Evolutionary conservation across 208 protist genomes (phyloP), one percentile per base, ranked within the genome.

Genomic region (Leishmania arabica): DNA sequence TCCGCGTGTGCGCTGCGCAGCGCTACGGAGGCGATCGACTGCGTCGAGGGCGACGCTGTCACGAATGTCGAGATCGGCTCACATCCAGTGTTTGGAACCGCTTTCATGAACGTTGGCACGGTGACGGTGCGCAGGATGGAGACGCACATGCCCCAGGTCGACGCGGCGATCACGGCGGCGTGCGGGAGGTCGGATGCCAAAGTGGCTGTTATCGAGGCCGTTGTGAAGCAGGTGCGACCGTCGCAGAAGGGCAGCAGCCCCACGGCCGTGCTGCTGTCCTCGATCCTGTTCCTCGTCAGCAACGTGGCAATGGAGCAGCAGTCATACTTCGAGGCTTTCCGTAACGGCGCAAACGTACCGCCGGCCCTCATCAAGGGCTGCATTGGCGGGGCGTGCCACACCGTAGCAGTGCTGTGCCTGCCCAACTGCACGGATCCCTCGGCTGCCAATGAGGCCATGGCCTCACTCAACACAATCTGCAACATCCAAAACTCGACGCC

Each of bases 141-240:
- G 8, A 51, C 69, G 77, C 58, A 78, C 45, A 81, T 85, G 75
- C 70, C 51, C 31, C 37, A 84, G 56, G 79, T 89, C 60, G 68
- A 86, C n/a, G 72, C 70, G 15, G 81, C 79, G 9, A 80, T 92
- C 42, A 56, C 83, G 60, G 70, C 31, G 31, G 83, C 80, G 47
- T 85, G 56, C 49, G 82, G 37, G 45, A 84, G 56, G 58, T 75
- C 69, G n/a, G 81, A 86, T 47, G 79, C 78, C 19, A 81, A 85
- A 27, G 80, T 92, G 9, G 68, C 87, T 17, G 84, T 89, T 11
- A 77, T 89, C 24, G 83, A 92, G 54, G 83, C 88, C n/a, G 74
- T 94, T 5, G 68, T 91, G 42, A 94, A 94, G 78, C 91, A 94
- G 87, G 49, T 88, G 27, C 89, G 88, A 11, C 81, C 82, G 6